Base-by-base conservation (phyloP, 371 early-diverging fungal genomes). In the Coemansia sp. region DNA sequence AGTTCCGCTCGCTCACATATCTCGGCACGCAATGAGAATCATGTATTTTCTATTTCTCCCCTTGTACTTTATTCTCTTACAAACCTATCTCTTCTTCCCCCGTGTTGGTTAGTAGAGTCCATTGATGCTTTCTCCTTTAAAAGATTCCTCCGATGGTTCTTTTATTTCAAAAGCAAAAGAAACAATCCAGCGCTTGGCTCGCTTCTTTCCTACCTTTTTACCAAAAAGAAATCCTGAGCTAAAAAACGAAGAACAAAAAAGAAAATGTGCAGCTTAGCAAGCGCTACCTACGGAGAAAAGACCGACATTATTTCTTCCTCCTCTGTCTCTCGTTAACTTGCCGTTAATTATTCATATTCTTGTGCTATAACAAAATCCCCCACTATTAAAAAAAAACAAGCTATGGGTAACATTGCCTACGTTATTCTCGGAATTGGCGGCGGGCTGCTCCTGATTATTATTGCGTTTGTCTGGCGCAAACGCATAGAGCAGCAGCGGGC, bases 1-100 rank as follows among this genome's bases (percentile, higher is more conserved):
- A 39, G n/a, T 77, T 77, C 41, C 36, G 72, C 9, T 53, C 72
- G 3, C 35, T 72, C n/a, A 55, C 72, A 0, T 68, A 51, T 48
- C 39, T 71, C 12, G 57, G 55, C 57, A 51, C 64, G 5, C 16
- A 36, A 35, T 11, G 26, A 20, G 26, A 41, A 14, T 47, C 38
- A 16, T 55, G 48, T 45, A 10, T 48, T 63, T 56, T 33, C 8
- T 12, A 16, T 43, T 33, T 5, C 10, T 49, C 38, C 2, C 20
- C 42, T 12, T 34, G 36, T n/a, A n/a, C 20, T 26, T 48, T 48
- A 30, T 36, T 5, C 8, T 36, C 26, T 26, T 48, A n/a, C 16
- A 45, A 45, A n/a, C 5, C 20, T 42, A n/a, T 16, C 1, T 8
- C 20, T 45, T 45, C 47, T 45, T 45, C 20, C 26, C 47, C 20